These are phyloP conservation scores for Xanthoconium purpureum DNA, from an alignment of 768 basidiomycete genomes.

Conservation along the genomic window DNA sequence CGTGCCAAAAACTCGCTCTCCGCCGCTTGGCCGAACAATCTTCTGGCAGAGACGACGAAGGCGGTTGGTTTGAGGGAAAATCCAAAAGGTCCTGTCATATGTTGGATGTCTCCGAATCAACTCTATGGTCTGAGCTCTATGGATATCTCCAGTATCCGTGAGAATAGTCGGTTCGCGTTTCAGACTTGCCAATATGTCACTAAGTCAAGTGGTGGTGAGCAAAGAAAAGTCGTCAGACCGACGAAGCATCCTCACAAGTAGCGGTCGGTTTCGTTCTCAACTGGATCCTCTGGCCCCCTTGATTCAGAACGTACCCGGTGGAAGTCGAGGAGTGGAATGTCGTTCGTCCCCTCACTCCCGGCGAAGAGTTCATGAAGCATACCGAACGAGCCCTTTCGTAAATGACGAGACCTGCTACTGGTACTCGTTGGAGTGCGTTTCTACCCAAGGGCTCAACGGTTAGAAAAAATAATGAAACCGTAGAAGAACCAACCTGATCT, in stretches of 20 bases:
- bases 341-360: slow-evolving; percentile 48
- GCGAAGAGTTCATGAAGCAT: slow-evolving; percentile 65
- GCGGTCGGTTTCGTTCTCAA: slow-evolving; percentile 65
- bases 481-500: slow-evolving; percentile 27
- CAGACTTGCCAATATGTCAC: slow-evolving; percentile 66
- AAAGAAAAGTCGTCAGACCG: background rate
- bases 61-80: slow-evolving; percentile 76
- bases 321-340: slow-evolving; percentile 60
- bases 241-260: slow-evolving; percentile 54
- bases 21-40: slow-evolving; percentile 76
- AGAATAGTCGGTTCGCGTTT: slow-evolving; percentile 36
- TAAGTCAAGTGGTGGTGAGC: slow-evolving; percentile 27
- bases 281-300: slow-evolving; percentile 23
- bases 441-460: slow-evolving; percentile 21
- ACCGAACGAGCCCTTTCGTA: slow-evolving; percentile 55
- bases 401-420: slow-evolving; percentile 43
- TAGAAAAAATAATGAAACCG: background rate
- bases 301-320: slow-evolving; percentile 36
- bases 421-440: slow-evolving; percentile 13
- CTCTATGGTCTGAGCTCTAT: slow-evolving; percentile 73
- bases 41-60: slow-evolving; percentile 77
- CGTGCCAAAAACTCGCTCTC: slow-evolving; percentile 84
- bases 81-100: slow-evolving; percentile 88
- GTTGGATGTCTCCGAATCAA: slow-evolving; percentile 87
- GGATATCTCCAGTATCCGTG: slow-evolving; percentile 58